phyloP scores from a whole-genome alignment of 2,329 filamentous ascomycete species.

The Rosellinia necatrix region DNA sequence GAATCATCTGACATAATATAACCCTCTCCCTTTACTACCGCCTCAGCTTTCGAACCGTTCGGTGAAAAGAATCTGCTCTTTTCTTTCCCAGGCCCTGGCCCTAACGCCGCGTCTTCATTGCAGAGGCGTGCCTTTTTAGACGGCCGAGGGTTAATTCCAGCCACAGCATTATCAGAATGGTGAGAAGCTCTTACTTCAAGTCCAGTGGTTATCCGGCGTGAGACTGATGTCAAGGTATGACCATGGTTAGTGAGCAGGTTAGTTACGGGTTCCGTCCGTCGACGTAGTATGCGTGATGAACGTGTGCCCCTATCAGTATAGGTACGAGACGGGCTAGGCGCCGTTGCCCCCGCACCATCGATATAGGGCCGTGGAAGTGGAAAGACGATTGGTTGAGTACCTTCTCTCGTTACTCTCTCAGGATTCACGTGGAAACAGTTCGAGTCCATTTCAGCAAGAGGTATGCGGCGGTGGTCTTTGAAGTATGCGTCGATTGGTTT shows the following conservation, averaged over 20 bases:
- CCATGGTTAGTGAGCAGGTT: slow-evolving; percentile 46
- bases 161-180: slow-evolving; percentile 20
- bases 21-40: slow-evolving; percentile 44
- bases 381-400: slow-evolving; percentile 59
- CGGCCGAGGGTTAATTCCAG: slow-evolving; percentile 44
- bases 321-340: slow-evolving; percentile 33
- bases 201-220: slow-evolving; percentile 35
- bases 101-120: slow-evolving; percentile 45
- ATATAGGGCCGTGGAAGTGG: slow-evolving; percentile 63
- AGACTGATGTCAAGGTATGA: slow-evolving; percentile 34
- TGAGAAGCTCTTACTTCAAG: slow-evolving; percentile 7
- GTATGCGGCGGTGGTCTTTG: slow-evolving; percentile 54
- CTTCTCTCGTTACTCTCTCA: slow-evolving; percentile 53
- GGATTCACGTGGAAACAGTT: slow-evolving; percentile 63
- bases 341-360: slow-evolving; percentile 39
- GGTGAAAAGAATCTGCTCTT: slow-evolving; percentile 61
- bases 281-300: slow-evolving; percentile 50
- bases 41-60: slow-evolving; percentile 21
- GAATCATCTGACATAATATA: slow-evolving; percentile 62
- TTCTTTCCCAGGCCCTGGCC: slow-evolving; percentile 41
- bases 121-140: slow-evolving; percentile 63
- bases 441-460: slow-evolving; percentile 66
- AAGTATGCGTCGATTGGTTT: slow-evolving; percentile 63
- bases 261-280: slow-evolving; percentile 57
- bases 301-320: slow-evolving; percentile 39